Evolutionary conservation across 768 basidiomycete genomes (phyloP).

Genomic region (Lactifluus hygrophoroides): DNA sequence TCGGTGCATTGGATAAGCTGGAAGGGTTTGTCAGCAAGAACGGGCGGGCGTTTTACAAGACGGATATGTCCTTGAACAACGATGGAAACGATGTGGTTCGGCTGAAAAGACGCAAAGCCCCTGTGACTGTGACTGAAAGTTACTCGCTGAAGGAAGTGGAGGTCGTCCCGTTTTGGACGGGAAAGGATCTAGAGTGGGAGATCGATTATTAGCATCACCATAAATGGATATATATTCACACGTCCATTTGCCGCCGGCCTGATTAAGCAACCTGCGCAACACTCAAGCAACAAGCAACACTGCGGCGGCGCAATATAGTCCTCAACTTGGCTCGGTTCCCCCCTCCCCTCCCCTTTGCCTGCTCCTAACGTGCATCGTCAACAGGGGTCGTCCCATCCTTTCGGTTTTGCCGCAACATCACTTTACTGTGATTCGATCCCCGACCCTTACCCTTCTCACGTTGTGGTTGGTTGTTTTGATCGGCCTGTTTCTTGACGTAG

Average conservation of each 20-base stretch:
- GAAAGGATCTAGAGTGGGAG: constrained; percentile 71
- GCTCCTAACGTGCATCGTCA: not conserved
- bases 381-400: not conserved
- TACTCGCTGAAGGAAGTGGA: constrained; percentile 42
- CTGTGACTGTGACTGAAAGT: constrained; percentile 43
- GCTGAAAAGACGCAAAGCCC: constrained; percentile 34
- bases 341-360: not conserved
- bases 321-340: constrained; percentile 3
- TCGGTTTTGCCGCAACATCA: not conserved
- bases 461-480: not conserved
- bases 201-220: constrained; percentile 7
- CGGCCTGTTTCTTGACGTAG: not conserved
- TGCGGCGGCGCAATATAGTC: not conserved
- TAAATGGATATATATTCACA: constrained; percentile 10
- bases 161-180: constrained; percentile 84
- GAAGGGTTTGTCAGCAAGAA: constrained; percentile 69
- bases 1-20: constrained; percentile 76
- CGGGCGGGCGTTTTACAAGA: constrained; percentile 75
- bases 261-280: not conserved
- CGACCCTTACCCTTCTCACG: not conserved
- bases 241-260: constrained; percentile 1
- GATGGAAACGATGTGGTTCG: constrained; percentile 30
- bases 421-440: not conserved
- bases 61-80: constrained; percentile 24
- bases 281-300: no score